phyloP scores from a whole-genome alignment of 2,329 filamentous ascomycete genomes.

The Dactylellina drechsleri region DNA sequence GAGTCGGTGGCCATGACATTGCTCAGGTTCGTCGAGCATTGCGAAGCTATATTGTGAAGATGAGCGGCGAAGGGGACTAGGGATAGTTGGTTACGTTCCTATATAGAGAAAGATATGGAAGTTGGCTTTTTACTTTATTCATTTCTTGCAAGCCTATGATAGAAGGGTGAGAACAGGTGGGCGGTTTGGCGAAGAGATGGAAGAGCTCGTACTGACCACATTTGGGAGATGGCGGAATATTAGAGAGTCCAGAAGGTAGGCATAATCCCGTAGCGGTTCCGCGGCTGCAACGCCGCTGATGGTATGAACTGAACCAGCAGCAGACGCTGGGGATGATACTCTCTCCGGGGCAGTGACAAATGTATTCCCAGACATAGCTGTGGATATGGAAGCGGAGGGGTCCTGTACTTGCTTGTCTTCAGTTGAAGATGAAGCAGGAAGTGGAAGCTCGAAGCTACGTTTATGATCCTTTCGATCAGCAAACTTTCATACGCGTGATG shows the following conservation, averaged over 20 bases:
- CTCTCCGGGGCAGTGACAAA: slow-evolving; percentile 45
- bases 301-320: slow-evolving; percentile 32
- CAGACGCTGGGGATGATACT: slow-evolving; percentile 43
- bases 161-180: slow-evolving; percentile 64
- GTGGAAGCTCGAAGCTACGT: slow-evolving; percentile 42
- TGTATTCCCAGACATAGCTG: slow-evolving; percentile 35
- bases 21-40: slow-evolving; percentile 65
- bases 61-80: slow-evolving; percentile 77
- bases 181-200: not conserved
- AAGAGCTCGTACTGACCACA: slow-evolving; percentile 30
- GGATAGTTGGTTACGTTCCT: slow-evolving; percentile 73
- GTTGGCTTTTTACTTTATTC: slow-evolving; percentile 69
- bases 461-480: slow-evolving; percentile 2
- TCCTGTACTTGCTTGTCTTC: slow-evolving; percentile 33
- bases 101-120: slow-evolving; percentile 65
- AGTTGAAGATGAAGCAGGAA: slow-evolving; percentile 24
- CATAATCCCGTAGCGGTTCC: slow-evolving; percentile 42
- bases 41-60: slow-evolving; percentile 80
- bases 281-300: slow-evolving; percentile 29
- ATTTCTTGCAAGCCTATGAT: slow-evolving; percentile 20
- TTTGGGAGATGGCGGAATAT: slow-evolving; percentile 47
- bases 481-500: slow-evolving; percentile 5
- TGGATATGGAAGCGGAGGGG: slow-evolving; percentile 38
- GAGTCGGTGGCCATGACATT: slow-evolving; percentile 62
- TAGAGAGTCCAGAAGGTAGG: slow-evolving; percentile 46